A percentile compares a stretch with the other conserved stretches of the same genome.
Evolutionary conservation across 2,329 filamentous ascomycete species (phyloP).

Genomic region (Calonectria pteridis): DNA sequence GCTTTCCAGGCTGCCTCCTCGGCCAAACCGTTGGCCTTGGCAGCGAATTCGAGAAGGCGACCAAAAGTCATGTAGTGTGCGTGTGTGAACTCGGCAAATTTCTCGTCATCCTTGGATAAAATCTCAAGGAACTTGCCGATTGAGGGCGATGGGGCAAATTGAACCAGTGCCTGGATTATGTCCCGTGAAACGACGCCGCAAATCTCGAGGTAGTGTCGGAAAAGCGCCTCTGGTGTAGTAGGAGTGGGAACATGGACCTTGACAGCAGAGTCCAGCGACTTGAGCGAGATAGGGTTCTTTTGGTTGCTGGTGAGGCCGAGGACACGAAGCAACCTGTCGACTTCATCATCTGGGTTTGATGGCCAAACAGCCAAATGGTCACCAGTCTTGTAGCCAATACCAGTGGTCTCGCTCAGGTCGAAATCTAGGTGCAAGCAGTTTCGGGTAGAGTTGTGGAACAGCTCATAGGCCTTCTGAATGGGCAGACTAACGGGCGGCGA

Average conservation of each 20-base stretch:
- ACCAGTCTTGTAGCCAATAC: slow-evolving; percentile 53
- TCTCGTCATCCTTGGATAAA: slow-evolving; percentile 34
- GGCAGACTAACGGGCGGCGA: slow-evolving; percentile 27
- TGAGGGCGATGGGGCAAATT: slow-evolving; percentile 66
- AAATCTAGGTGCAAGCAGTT: slow-evolving; percentile 53
- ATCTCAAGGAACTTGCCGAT: slow-evolving; percentile 41
- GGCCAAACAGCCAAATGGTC: slow-evolving; percentile 57
- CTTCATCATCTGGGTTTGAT: slow-evolving; percentile 51
- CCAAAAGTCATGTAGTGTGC: slow-evolving; percentile 43
- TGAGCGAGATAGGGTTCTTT: slow-evolving; percentile 40
- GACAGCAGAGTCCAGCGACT: slow-evolving; percentile 33
- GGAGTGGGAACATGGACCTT: slow-evolving; percentile 51
- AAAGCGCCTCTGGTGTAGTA: slow-evolving; percentile 53
- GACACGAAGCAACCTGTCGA: slow-evolving; percentile 44
- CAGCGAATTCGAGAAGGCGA: slow-evolving; percentile 37
- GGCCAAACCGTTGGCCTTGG: background rate
- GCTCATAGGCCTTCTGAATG: slow-evolving; percentile 29
- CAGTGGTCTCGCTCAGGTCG: slow-evolving; percentile 45
- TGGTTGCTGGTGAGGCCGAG: slow-evolving; percentile 38
- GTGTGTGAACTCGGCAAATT: slow-evolving; percentile 31
- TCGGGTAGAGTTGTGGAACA: slow-evolving; percentile 35
- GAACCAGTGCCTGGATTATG: slow-evolving; percentile 49
- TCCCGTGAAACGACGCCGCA: slow-evolving; percentile 53
- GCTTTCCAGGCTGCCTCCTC: slow-evolving; percentile 30
- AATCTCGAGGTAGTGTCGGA: slow-evolving; percentile 61